phyloP scores from a whole-genome alignment of 2,329 filamentous ascomycete genomes.

The Aspergillus felis region DNA sequence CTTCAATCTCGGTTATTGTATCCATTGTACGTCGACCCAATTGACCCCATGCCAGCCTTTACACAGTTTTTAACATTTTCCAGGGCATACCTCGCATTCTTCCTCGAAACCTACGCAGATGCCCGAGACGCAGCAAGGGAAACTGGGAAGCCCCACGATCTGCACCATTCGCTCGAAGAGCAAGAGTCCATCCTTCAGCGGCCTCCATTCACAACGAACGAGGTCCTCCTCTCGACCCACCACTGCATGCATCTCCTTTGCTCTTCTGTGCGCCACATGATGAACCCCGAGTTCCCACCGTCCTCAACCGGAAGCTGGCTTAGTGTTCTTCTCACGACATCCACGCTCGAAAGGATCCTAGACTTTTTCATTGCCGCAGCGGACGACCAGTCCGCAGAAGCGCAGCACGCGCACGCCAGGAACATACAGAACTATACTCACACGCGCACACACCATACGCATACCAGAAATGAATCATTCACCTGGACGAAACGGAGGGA shows the following conservation, averaged over 20 bases:
- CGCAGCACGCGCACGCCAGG: not conserved
- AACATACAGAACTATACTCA: not conserved
- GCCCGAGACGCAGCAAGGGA: not conserved
- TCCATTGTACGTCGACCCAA: slow-evolving; percentile 14
- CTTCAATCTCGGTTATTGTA: slow-evolving; percentile 20
- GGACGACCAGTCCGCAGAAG: slow-evolving; percentile 10
- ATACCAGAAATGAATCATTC: not conserved
- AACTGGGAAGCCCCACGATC: not conserved
- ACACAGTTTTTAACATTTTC: not conserved
- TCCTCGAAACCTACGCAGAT: slow-evolving; percentile 20
- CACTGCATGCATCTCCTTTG: no score
- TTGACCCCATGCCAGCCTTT: not conserved
- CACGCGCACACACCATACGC: not conserved
- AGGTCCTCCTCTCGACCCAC: no score
- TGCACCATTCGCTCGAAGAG: slow-evolving; percentile 5
- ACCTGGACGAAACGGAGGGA: slow-evolving; percentile 21
- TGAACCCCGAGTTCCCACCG: slow-evolving; percentile 21
- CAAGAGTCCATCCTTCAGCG: slow-evolving; percentile 21
- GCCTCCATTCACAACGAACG: slow-evolving; percentile 6
- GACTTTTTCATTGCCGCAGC: slow-evolving; percentile 20
- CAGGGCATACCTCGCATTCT: slow-evolving; percentile 23
- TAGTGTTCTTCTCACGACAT: slow-evolving; percentile 23
- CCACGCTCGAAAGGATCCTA: slow-evolving; percentile 22
- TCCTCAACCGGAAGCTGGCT: slow-evolving; percentile 23
- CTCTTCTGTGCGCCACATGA: slow-evolving; percentile 17